A percentile compares a stretch with the other conserved stretches of the same genome.
phyloP scores from a whole-genome alignment of 2,329 filamentous ascomycete genomes.

The Apiospora pterosperma region DNA sequence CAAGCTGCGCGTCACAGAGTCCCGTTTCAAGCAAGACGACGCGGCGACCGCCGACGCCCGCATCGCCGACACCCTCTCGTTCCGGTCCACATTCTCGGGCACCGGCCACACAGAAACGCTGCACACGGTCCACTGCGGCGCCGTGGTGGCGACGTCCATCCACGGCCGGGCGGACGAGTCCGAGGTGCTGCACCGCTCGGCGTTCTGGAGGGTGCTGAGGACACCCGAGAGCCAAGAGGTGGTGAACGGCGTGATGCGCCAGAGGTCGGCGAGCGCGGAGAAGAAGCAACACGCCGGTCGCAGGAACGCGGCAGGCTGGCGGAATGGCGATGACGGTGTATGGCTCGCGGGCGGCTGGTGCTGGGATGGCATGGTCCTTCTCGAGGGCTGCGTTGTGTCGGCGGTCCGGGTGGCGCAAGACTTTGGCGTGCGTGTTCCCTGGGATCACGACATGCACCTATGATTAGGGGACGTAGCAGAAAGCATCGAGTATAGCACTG shows the following conservation, averaged over 20 bases:
- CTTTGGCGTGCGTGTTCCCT: slow-evolving; percentile 44
- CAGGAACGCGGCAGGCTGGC: slow-evolving; percentile 33
- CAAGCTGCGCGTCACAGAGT: neutral
- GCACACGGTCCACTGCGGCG: neutral
- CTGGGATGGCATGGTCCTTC: slow-evolving; percentile 61
- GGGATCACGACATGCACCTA: slow-evolving; percentile 12
- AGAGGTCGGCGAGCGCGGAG: neutral
- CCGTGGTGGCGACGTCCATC: neutral
- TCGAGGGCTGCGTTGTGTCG: slow-evolving; percentile 59
- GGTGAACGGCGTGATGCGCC: slow-evolving; percentile 42
- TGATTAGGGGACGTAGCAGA: too few species aligned
- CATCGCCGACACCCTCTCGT: neutral
- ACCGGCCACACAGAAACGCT: neutral
- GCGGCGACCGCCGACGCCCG: neutral
- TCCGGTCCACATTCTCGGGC: neutral
- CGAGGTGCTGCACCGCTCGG: neutral
- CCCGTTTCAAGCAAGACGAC: neutral
- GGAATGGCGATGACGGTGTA: slow-evolving; percentile 50
- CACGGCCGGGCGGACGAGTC: neutral
- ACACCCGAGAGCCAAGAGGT: slow-evolving; percentile 43
- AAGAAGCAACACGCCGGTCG: neutral
- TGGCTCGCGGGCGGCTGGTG: slow-evolving; percentile 60
- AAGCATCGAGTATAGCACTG: neutral
- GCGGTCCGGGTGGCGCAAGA: slow-evolving; percentile 52
- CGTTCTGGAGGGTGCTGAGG: slow-evolving; percentile 20